Evolutionary conservation across 257 asterid genomes (phyloP), one percentile per base, ranked within the genome.

Genomic region (Petrea volubilis): DNA sequence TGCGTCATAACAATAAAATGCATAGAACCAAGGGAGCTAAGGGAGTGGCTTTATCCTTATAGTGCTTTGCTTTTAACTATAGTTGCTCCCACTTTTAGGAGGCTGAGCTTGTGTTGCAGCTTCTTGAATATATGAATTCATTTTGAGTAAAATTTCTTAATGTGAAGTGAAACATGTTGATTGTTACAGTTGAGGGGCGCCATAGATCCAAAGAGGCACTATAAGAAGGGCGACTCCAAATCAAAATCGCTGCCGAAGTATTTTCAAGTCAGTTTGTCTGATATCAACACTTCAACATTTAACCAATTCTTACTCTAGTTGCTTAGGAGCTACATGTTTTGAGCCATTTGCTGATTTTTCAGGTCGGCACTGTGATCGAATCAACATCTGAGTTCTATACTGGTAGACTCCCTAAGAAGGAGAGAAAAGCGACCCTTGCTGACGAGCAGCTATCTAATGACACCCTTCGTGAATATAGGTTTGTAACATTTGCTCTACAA

Each of bases 311-410:
- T 8, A 2, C 10, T 7, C 55, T 47, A n/a, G 20, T 57, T 60
- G 55, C 55, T 34, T 25, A 24, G 34, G 52, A 24, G 28, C 2
- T n/a, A 17, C 31, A 50, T 46, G 69, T 59, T 64, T 44, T n/a
- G 60, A 44, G 60, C 18, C 5, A 40, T 58, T 72, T 76, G 60
- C 52, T 63, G 49, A 59, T 73, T 47, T 55, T 72, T 67, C n/a
- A 94, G 99, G 92, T 91, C 56, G 99, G 98, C n/a, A 90, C 97
- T 60, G 95, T 89, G 61, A 78, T 94, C 65, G 97, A 88, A 77
- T 76, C 97, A 1, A 75, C 96, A 21, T 61, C 91, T 0, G 99
- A 94, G 77, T 94, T 81, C 86, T 88, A 75, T 70, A 33, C 84
- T 0, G 82, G 92, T 38, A 83, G 99, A 83, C 97, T 91, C 68